Base-by-base conservation (phyloP, 2,329 filamentous ascomycete genomes). In the Monascus ruber region DNA sequence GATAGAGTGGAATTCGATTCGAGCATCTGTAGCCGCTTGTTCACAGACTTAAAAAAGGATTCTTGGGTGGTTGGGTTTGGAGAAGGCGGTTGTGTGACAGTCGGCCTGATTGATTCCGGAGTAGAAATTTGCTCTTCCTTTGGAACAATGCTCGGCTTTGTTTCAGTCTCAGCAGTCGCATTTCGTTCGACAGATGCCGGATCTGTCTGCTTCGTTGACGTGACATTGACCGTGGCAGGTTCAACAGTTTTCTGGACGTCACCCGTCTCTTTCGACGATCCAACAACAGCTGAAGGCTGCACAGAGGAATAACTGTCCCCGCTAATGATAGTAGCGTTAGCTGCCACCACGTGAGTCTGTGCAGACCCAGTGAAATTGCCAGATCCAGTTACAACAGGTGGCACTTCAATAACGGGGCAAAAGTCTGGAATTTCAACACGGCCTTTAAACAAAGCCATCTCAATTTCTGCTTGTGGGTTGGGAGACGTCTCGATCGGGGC, bases 21-120 rank as follows among this genome's bases (percentile, higher is more conserved):
- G 5, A 96, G 78, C 51, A 88, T 80, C 47, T 89, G 85, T 4
- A 98, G 73, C 1, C 91, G 84, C 62, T 96, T 96, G 46, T 88
- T 86, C 6, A 96, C 82, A 4, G 87, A 85, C 60, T 96, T 96
- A 73, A 95, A 98, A 63, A 98, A 96, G 1, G 85, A 91, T 58
- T 98, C 91, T 60, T 98, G 91, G 1, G 93, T 91, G 0, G 88
- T 87, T 2, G 89, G 88, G 1, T 79, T 76, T 1, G 82, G 63
- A 1, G 73, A 62, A 5, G 71, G 58, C 1, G 71, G 65, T 49
- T 74, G 63, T 25, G 66, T 63, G 33, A 70, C 54, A 6, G 69
- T 64, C 25, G 64, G 38, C 43, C 53, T 50, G 3, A 41, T 50
- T 2, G 49, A 44, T 28, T 61, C 57, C 49, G 25, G 63, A 48